Evolutionary conservation across 169 alveolate genomes (phyloP), one percentile per base, ranked within the genome.

Genomic region (Plasmodium vinckei): DNA sequence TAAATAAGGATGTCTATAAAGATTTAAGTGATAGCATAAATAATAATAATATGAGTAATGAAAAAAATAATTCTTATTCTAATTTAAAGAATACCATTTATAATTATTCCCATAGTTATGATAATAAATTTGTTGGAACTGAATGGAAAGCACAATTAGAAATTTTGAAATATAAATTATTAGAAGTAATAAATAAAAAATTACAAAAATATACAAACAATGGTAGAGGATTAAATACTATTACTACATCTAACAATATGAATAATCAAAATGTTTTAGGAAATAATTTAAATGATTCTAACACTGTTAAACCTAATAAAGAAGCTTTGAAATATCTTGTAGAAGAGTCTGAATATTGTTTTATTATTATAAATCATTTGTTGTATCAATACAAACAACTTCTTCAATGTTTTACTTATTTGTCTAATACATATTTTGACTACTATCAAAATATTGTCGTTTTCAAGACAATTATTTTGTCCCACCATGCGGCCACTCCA

Each of bases 131-230:
- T 4, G 12, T 53, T 19, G 88, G 88, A 4, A 51, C 10, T n/a
- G 88, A 73, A 39, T 73, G 88, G 88, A 73, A 73, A 39, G 2
- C 59, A 1, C 88, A 73, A 23, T 27, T 73, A 9, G 88, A 73
- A 61, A 73, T 73, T 17, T 39, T 73, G 0, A 73, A 73, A 21
- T 73, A 61, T 23, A 73, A 73, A 39, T 39, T 73, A 13, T 15
- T 73, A 7, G 88, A 73, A 19, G 53, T 73, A 15, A 42, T 73
- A 9, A 73, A 73, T 27, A 44, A 54, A 19, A 9, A 25, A 27
- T 13, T 73, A 17, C 88, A 73, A 54, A 39, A 54, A 39, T 73
- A 73, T 15, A 61, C 88, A 5, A 61, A 23, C 33, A 44, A 46
- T 42, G 64, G 61, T 17, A 17, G 49, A 13, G 33, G 23, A 17